phyloP scores from a whole-genome alignment of 257 asterid species.

The Salvia splendens region DNA sequence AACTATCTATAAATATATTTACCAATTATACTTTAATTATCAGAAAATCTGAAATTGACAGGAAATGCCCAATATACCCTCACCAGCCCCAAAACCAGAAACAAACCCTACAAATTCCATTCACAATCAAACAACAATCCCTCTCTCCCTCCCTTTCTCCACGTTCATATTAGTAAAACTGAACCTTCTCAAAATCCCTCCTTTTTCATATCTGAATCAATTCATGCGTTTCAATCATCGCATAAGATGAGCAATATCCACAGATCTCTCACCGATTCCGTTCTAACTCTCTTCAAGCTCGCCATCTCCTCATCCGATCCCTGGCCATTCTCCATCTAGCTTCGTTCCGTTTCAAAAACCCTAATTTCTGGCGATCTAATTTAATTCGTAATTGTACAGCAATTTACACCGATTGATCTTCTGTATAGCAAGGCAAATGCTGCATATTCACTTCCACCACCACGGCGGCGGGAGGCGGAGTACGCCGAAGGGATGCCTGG shows the following conservation, averaged over 20 bases:
- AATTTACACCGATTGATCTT: no score
- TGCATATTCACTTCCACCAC: conserved; percentile 45
- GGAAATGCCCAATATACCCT: conserved; percentile 28
- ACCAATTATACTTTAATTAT: not conserved
- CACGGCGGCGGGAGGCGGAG: conserved; percentile 34
- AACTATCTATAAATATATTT: no score
- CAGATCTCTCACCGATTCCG: conserved; percentile 69
- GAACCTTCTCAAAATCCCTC: not conserved
- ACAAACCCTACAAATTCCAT: conserved; percentile 28
- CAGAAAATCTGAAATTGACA: not conserved
- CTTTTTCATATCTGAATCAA: not conserved
- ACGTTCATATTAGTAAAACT: conserved; percentile 10
- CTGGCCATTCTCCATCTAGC: conserved; percentile 73
- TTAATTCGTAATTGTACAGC: conserved; percentile 9
- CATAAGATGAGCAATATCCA: conserved; percentile 69
- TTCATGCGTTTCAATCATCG: conserved; percentile 34
- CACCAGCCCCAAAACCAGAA: conserved; percentile 3
- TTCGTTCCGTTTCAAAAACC: not conserved
- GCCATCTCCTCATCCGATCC: conserved; percentile 92
- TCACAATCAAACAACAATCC: no score
- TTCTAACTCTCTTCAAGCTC: conserved; percentile 61
- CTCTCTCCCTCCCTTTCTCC: no score
- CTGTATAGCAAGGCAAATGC: conserved; percentile 28
- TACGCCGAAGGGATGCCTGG: conserved; percentile 55
- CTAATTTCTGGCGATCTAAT: not conserved